Percentiles rank a stretch among this genome's conserved stretches.
phyloP scores from a whole-genome alignment of 805 yeast species.

The Henningerozyma blattae region DNA sequence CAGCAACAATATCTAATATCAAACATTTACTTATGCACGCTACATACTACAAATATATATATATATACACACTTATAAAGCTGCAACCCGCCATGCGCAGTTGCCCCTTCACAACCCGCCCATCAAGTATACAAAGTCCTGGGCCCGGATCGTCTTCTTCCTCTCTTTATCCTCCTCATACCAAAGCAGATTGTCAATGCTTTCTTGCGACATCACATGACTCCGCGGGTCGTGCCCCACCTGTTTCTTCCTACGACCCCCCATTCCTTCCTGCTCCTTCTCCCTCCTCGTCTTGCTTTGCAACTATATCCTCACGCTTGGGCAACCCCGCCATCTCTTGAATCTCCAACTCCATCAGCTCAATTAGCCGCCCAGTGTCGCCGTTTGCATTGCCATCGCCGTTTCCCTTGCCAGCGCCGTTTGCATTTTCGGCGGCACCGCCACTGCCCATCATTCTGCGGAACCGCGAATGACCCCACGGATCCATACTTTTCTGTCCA shows the following conservation, averaged over 20 bases:
- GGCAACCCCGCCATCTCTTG: background rate
- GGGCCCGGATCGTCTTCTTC: background rate
- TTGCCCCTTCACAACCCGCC: background rate
- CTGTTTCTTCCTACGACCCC: too few relatives aligned
- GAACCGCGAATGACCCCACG: background rate
- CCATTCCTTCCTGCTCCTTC: too few relatives aligned
- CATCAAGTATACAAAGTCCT: background rate
- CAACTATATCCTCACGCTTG: background rate
- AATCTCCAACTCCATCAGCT: background rate
- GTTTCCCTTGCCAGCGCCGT: too few relatives aligned
- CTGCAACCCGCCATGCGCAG: too few relatives aligned
- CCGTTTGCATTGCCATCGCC: too few relatives aligned
- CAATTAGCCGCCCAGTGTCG: background rate
- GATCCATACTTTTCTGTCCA: background rate
- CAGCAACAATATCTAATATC: too few relatives aligned
- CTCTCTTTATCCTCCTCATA: background rate
- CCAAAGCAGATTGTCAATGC: background rate
- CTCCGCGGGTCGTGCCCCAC: background rate
- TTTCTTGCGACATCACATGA: background rate
- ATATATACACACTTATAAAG: too few relatives aligned
- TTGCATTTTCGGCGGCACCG: too few relatives aligned
- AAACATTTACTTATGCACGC: too few relatives aligned
- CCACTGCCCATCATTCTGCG: too few relatives aligned
- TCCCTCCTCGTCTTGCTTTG: too few relatives aligned
- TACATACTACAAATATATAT: too few relatives aligned